Evolutionary conservation across 2,329 filamentous ascomycete genomes (phyloP), one percentile per base, ranked within the genome.

Genomic region (Chaetothyriales sp.): DNA sequence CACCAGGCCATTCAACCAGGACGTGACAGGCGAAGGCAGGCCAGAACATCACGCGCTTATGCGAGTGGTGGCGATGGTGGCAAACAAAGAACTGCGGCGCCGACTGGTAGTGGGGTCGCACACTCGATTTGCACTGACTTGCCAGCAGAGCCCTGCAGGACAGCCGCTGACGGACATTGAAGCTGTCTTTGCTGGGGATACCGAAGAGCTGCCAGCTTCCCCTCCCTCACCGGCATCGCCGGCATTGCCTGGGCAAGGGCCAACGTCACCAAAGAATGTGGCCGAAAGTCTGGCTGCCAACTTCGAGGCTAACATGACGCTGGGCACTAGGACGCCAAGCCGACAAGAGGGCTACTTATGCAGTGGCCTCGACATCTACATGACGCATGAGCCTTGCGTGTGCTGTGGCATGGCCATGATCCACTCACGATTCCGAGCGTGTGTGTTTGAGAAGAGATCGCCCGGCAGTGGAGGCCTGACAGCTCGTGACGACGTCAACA

Each of bases 401-500:
- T 94, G 94, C 79, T 98, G 92, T 69, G 88, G 86, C 37, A 97
- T 97, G 92, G 92, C 87, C 1, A 85, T 97, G 60, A 75, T 97
- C 19, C 89, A 97, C 65, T 95, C 90, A 7, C 81, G 92, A 48
- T 95, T 98, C 76, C 83, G 86, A 45, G 82, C 85, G 50, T 85
- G 89, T 49, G 77, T 94, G 43, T 94, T 95, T 68, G 81, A 80
- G 57, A 76, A 82, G 56, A 79, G 86, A 51, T 92, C 94, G 85
- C 77, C 78, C 46, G 71, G 80, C 57, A 94, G 86, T 10, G 90
- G 90, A 48, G 89, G 87, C 44, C 74, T 95, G 70, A 85, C 83
- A 62, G 83, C 88, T 19, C 54, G 58, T 33, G 57, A 58, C n/a
- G 54, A 59, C 19, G 51, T 52, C 37, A 55, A 50, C 51, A 58